A percentile compares a stretch with the other conserved stretches of the same genome.
Conservation (phyloP, 2,329 filamentous ascomycete genomes). For the Fusarium poae region DNA sequence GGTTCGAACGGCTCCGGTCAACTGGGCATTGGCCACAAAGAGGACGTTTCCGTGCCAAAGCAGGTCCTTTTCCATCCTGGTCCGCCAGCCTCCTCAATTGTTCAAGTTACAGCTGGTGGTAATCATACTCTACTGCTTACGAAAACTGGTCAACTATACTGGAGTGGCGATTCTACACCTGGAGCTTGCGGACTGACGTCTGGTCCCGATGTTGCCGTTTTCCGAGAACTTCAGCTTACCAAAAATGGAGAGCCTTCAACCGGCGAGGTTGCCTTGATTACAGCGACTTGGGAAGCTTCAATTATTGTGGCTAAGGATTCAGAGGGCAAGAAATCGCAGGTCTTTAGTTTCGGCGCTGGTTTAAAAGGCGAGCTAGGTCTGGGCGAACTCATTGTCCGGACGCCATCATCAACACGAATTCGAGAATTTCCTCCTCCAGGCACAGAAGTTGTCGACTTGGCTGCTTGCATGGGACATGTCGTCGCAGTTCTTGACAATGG, state of each 20-base stretch:
- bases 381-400: slow-evolving; percentile 65
- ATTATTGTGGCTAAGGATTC: slow-evolving; percentile 68
- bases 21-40: slow-evolving; percentile 76
- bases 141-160: slow-evolving; percentile 70
- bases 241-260: slow-evolving; percentile 48
- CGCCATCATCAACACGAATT: slow-evolving; percentile 63
- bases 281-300: slow-evolving; percentile 84
- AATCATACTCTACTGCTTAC: slow-evolving; percentile 87
- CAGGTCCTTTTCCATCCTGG: slow-evolving; percentile 68
- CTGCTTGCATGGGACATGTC: slow-evolving; percentile 82
- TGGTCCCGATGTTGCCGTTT: slow-evolving; percentile 52
- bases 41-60: slow-evolving; percentile 77
- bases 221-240: slow-evolving; percentile 57
- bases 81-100: slow-evolving; percentile 54
- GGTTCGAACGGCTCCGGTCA: slow-evolving; percentile 85
- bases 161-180: slow-evolving; percentile 70
- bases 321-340: slow-evolving; percentile 57
- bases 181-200: slow-evolving; percentile 67
- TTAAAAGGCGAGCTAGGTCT: slow-evolving; percentile 79
- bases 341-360: slow-evolving; percentile 76
- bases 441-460: slow-evolving; percentile 71
- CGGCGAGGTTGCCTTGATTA: slow-evolving; percentile 59
- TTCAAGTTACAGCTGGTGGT: slow-evolving; percentile 73
- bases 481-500: slow-evolving; percentile 81
- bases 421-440: slow-evolving; percentile 73